phyloP scores from a whole-genome alignment of 805 yeast genomes.

The Pichia kluyveri region DNA sequence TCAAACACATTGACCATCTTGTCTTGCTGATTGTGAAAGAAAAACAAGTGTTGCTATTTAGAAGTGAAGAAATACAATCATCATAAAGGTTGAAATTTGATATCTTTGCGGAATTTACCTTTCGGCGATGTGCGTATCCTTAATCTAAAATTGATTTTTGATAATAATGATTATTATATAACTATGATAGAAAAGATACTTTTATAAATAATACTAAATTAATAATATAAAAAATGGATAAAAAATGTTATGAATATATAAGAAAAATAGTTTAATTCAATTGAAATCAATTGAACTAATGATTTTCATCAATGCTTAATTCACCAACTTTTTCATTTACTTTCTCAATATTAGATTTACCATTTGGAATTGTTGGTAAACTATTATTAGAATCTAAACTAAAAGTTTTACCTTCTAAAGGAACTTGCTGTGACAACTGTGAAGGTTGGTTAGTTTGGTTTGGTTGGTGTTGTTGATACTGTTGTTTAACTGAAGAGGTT shows the following conservation, averaged over 20 bases:
- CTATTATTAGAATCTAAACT: slow-evolving; percentile 3
- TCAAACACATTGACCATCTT: background rate
- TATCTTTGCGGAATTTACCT: too few species aligned
- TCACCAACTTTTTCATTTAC: slow-evolving; percentile 18
- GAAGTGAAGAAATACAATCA: too few species aligned
- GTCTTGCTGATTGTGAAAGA: too few species aligned
- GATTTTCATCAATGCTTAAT: slow-evolving; percentile 9
- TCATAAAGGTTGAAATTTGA: too few species aligned
- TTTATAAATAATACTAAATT: too few species aligned
- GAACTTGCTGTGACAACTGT: background rate
- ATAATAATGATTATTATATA: background rate
- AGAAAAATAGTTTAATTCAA: too few species aligned
- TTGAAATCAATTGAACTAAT: too few species aligned
- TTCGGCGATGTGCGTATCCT: too few species aligned
- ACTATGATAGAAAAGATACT: too few species aligned
- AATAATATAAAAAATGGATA: too few species aligned
- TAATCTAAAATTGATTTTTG: background rate
- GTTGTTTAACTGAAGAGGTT: slow-evolving; percentile 7
- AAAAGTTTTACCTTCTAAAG: slow-evolving; percentile 1
- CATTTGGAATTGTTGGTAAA: background rate
- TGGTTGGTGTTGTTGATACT: slow-evolving; percentile 4
- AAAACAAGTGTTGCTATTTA: too few species aligned
- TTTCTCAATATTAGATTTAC: slow-evolving; percentile 3
- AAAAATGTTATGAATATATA: too few species aligned
- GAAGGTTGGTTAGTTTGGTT: background rate